Evolutionary conservation across 805 yeast genomes (phyloP), one percentile per base, ranked within the genome.

Genomic region (Diddensiella santjacobensis): DNA sequence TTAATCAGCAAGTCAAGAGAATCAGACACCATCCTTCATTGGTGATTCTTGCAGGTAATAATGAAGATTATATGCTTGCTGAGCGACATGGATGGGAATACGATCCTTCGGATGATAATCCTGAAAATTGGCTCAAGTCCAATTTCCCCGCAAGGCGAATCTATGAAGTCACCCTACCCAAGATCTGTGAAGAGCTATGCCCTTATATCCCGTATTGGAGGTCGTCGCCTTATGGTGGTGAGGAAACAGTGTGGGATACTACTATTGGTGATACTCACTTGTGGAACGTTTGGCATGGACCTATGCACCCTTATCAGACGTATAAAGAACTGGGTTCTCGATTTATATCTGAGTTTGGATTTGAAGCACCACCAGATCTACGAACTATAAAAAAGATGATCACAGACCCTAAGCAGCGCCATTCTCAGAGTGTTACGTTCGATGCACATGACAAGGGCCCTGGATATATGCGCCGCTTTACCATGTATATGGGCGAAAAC

Each of bases 251-350:
- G 3, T 50, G 60, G 5, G 76, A 71, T 50, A 59, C 65, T 2
- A 68, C 72, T 0, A 58, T 66, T 13, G 81, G 81, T 1, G 81
- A 77, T 54, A 63, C 72, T 2, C 81, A 77, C 53, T 79, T 75
- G 51, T 77, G 81, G 81, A 74, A 74, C 51, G 77, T 77, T 3
- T 77, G 80, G 80, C 81, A 77, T 53, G 81, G 80, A 0, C 58
- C 65, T 18, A 76, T 74, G 58, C 72, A 71, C 45, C 68, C 66
- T 50, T 76, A 76, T 54, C 81, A 77, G 51, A 62, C 73, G 55
- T 74, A 78, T 78, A 58, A 61, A 33, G 62, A 65, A 41, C 58
- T 76, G 1, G 71, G 68, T 3, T 80, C 80, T 1, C 53, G 80
- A 23, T 77, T 77, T 60, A 69, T 77, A 3, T 69, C 76, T 26